Base-by-base conservation (phyloP, 164 flowering plant genomes). In the Stephania japonica region DNA sequence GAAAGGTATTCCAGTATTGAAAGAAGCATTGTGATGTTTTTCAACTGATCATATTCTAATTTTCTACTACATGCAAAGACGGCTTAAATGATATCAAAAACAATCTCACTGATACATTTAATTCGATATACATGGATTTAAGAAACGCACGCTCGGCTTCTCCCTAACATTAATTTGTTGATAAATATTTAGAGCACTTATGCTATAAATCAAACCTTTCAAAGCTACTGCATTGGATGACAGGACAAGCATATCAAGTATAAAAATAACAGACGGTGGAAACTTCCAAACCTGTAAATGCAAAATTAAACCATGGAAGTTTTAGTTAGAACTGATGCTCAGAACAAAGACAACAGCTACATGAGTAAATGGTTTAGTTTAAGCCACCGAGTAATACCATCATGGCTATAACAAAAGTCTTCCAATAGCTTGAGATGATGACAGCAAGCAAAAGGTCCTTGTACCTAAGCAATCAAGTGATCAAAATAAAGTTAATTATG, bases 151-250 rank as follows among this genome's bases (percentile, higher is more conserved):
- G 42, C 47, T 18, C 8, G 18, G 70, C 53, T 11, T 42, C 42
- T 42, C 2, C n/a, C 62, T 14, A 1, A 6, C 62, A 16, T 16
- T 16, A 56, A 19, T 18, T 21, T 5, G n/a, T 16, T 1, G 62
- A 19, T 56, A 16, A 19, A 56, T 8, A 3, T 61, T 61, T 61
- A 56, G 19, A 56, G 21, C n/a, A 56, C n/a, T 16, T 19, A 5
- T 19, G 6, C 49, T 44, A 53, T 66, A 13, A 26, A 43, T 32
- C 80, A 50, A 4, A 92, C 94, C 98, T 85, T 84, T 81, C 68
- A 94, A 75, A 64, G 98, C 96, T 77, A 89, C 88, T 10, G 79
- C 77, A 74, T 94, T 94, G 53, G 98, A 90, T 65, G 97, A 90
- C 71, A 89, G 62, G 69, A 87, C 91, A 81, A 89, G 84, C 66